Evolutionary conservation across 1,139 yeast species (phyloP).

Genomic region (Taphrina confusa): DNA sequence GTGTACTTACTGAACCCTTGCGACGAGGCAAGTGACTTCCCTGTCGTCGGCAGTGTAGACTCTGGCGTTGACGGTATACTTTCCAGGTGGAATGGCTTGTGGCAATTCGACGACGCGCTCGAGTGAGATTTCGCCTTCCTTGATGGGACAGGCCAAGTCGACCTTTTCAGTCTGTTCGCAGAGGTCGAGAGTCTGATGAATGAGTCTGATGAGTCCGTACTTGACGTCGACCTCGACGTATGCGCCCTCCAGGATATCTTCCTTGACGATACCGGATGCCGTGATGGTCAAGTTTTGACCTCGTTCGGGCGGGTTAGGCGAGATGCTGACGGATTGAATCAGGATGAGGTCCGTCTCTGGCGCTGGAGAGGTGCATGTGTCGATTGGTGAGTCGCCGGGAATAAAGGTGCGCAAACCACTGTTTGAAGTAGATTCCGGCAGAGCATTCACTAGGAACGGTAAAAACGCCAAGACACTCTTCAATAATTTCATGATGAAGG

Average conservation of each 20-base stretch:
- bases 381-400: constrained; percentile 87
- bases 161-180: constrained; percentile 80
- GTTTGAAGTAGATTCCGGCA: neutral
- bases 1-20: constrained; percentile 54
- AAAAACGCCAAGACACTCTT: neutral
- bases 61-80: constrained; percentile 75
- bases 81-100: constrained; percentile 90
- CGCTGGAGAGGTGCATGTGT: constrained; percentile 66
- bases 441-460: neutral
- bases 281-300: constrained; percentile 76
- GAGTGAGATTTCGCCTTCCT: constrained; percentile 65
- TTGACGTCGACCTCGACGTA: constrained; percentile 91
- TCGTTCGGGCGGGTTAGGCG: constrained; percentile 85
- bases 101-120: constrained; percentile 80
- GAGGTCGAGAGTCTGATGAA: constrained; percentile 83
- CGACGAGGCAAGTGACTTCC: constrained; percentile 80
- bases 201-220: constrained; percentile 82
- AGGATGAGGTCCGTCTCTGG: constrained; percentile 58
- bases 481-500: constrained; percentile 16
- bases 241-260: constrained; percentile 73
- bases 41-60: constrained; percentile 84
- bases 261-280: constrained; percentile 65
- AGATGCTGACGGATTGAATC: constrained; percentile 60
- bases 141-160: constrained; percentile 73
- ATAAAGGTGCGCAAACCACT: constrained; percentile 44